A percentile compares a stretch with the other conserved stretches of the same genome.
Evolutionary conservation across 495 filamentous ascomycete species (phyloP).

Genomic region (Penicillium steckii): DNA sequence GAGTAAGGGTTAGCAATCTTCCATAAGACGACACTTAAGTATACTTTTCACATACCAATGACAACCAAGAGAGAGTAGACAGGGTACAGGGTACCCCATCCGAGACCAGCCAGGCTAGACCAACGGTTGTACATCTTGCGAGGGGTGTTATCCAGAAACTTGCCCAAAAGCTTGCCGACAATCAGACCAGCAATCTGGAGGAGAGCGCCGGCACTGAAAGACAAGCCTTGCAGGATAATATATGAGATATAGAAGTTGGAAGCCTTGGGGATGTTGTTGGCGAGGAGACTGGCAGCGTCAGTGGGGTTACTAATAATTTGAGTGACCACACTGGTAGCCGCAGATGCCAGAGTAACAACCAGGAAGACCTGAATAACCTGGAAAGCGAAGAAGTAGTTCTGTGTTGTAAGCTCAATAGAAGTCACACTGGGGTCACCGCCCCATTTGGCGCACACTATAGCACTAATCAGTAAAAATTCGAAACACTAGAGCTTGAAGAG

Average conservation of each 20-base stretch:
- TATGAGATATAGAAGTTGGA: constrained; percentile 96
- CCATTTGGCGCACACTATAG: constrained; percentile 55
- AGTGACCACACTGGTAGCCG: constrained; percentile 54
- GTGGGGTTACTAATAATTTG: constrained; percentile 64
- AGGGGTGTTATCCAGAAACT: constrained; percentile 67
- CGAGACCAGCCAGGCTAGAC: constrained; percentile 58
- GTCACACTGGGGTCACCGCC: constrained; percentile 76
- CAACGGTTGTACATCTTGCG: constrained; percentile 72
- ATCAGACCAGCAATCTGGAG: constrained; percentile 77
- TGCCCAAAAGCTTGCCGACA: constrained; percentile 75
- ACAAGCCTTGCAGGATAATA: constrained; percentile 89
- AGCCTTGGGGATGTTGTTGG: constrained; percentile 70
- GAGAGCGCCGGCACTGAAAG: constrained; percentile 72
- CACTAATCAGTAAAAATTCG: constrained; percentile 23
- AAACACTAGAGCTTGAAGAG: neutral
- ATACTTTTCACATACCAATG: constrained; percentile 51
- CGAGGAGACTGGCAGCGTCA: constrained; percentile 61
- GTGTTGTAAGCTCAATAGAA: constrained; percentile 78
- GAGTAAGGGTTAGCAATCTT: constrained; percentile 35
- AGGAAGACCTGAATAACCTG: constrained; percentile 95
- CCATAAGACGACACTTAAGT: constrained; percentile 1
- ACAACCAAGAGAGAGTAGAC: constrained; percentile 81
- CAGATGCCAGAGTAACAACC: constrained; percentile 75
- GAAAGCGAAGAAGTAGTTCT: constrained; percentile 93
- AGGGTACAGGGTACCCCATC: constrained; percentile 90